Conservation (phyloP, 2,329 filamentous ascomycete genomes). For the Ampelomyces quisqualis region DNA sequence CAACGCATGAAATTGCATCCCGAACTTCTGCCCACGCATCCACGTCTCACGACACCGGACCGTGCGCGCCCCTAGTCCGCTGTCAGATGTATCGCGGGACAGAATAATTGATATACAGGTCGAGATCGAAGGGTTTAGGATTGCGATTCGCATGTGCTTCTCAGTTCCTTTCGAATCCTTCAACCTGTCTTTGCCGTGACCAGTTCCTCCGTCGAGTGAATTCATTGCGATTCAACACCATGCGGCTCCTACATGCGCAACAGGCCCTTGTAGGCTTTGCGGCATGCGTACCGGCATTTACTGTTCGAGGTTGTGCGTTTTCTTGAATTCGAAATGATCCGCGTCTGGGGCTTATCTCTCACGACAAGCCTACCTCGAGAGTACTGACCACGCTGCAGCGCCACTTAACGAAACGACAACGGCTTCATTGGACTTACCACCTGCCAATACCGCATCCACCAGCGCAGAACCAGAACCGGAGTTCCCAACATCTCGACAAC, state of each 20-base stretch:
- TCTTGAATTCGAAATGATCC: neutral
- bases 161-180: neutral
- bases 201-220: no score
- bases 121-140: constrained; percentile 3
- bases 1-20: no score
- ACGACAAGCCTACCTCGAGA: neutral
- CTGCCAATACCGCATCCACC: neutral
- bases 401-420: constrained; percentile 5
- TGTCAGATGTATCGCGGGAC: neutral
- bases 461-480: no score
- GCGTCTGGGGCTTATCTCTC: neutral
- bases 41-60: no score
- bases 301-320: constrained; percentile 6
- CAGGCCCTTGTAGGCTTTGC: neutral
- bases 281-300: neutral
- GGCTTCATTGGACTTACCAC: neutral
- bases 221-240: no score
- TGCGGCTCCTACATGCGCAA: neutral
- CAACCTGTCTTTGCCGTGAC: no score
- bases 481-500: neutral
- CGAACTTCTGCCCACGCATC: no score
- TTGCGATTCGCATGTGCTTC: constrained; percentile 1
- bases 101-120: neutral
- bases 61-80: constrained; percentile 1
- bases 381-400: constrained; percentile 4